Evolutionary conservation across 495 filamentous ascomycete species (phyloP), one percentile per base, ranked within the genome.

Genomic region (Niebla homalea): DNA sequence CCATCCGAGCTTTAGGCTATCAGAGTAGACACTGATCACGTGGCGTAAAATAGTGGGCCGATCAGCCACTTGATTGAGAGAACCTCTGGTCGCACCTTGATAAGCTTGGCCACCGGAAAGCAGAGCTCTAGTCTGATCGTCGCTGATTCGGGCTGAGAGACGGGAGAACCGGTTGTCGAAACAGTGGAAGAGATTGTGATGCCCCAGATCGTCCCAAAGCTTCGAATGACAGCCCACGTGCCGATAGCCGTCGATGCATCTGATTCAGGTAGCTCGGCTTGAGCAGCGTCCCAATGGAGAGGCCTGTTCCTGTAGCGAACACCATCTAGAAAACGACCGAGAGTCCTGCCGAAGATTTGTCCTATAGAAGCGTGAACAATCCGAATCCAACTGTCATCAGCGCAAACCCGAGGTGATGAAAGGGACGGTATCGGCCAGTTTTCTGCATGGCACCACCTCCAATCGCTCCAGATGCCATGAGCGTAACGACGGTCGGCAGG

Each of bases 201-300:
- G 2, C 72, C 74, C 73, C 73, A 77, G 22, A 77, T 64, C 36
- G 49, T 45, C 0, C 74, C 75, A 21, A 76, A 69, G 37, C 52
- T 63, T 6, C 75, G 67, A 4, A 75, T 26, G 36, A 77, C 77
- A 0, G 58, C 52, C 64, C 64, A 79, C 0, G 66, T 65, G 0
- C 51, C 66, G 0, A 70, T 76, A 3, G 67, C 64, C 3, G 57
- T 50, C 0, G 70, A 74, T 2, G 55, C 48, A 43, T 78, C 66
- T 1, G 53, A 36, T 29, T 73, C 68, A 0, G 58, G 43, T 2
- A 70, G 39, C 2, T 48, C 49, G 0, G 65, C 70, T 23, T 68
- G 69, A 74, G 62, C 5, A 60, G 26, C 0, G 59, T 62, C 5
- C 50, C 57, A 2, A 68, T 40, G 12, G 64, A 15, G 32, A 70